Percentiles rank a stretch among this genome's conserved stretches.
phyloP scores from a whole-genome alignment of 139 green algal species.

The Desmodesmus armatus region DNA sequence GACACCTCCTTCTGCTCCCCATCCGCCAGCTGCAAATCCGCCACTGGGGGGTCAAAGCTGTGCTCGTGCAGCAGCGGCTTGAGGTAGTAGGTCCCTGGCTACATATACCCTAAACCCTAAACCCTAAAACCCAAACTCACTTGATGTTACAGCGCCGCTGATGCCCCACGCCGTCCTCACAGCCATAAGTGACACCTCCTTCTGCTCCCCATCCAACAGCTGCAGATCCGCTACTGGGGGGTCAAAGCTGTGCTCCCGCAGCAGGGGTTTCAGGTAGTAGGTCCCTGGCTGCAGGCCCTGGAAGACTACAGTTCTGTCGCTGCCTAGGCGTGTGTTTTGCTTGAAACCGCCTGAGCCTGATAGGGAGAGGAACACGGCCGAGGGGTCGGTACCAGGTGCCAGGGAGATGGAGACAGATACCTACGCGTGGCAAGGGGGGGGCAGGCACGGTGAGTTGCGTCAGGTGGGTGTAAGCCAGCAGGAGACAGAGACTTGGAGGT shows the following conservation, averaged over 20 bases:
- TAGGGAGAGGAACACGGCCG: slow-evolving; percentile 30
- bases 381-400: background rate
- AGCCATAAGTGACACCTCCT: slow-evolving; percentile 4
- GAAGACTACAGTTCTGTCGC: slow-evolving; percentile 21
- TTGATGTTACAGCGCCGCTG: slow-evolving; percentile 19
- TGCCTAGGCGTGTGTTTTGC: slow-evolving; percentile 17
- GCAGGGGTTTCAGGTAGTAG: slow-evolving; percentile 41
- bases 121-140: too few relatives aligned
- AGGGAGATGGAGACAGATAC: slow-evolving; percentile 21
- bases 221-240: slow-evolving; percentile 22
- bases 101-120: too few relatives aligned
- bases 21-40: slow-evolving; percentile 23
- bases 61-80: slow-evolving; percentile 39
- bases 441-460: background rate
- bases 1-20: background rate
- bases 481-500: too few relatives aligned
- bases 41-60: slow-evolving; percentile 22
- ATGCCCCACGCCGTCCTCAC: slow-evolving; percentile 34
- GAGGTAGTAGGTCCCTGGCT: slow-evolving; percentile 34
- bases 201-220: slow-evolving; percentile 4
- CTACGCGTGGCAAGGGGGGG: background rate
- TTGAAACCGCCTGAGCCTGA: slow-evolving; percentile 35
- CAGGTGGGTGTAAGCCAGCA: background rate
- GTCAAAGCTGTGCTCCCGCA: slow-evolving; percentile 38
- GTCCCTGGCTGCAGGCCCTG: slow-evolving; percentile 9